Evolutionary conservation across 441 rosid species (phyloP).

Genomic region (Euphorbia corollata): DNA sequence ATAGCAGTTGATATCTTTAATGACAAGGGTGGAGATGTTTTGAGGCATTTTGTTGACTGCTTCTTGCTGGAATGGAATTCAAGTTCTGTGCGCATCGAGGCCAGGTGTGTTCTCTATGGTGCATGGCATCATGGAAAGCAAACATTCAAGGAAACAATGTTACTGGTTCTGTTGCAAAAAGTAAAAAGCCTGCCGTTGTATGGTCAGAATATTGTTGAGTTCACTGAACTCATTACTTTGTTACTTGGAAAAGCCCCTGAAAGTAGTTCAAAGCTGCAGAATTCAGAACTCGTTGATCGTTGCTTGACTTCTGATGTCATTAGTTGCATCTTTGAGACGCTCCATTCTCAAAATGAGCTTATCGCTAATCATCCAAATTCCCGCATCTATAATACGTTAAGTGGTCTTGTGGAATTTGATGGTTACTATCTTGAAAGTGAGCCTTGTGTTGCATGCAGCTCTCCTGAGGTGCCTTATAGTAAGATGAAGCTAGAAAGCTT

Average conservation of each 20-base stretch:
- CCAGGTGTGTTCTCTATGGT: conserved; percentile 87
- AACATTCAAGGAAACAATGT: conserved; percentile 72
- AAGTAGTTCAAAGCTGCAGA: conserved; percentile 66
- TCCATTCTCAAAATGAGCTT: conserved; percentile 96
- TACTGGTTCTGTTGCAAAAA: conserved; percentile 68
- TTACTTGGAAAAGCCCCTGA: conserved; percentile 84
- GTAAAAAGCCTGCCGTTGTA: conserved; percentile 74
- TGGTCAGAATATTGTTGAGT: conserved; percentile 98
- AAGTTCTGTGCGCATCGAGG: conserved; percentile 89
- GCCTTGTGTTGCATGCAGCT: conserved; percentile 99
- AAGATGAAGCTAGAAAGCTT: conserved; percentile 98
- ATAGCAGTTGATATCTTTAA: conserved; percentile 69
- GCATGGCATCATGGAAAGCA: conserved; percentile 97
- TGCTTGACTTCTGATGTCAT: conserved; percentile 82
- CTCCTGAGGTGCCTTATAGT: conserved; percentile 99
- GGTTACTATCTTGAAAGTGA: conserved; percentile 99
- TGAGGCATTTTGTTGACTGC: conserved; percentile 89
- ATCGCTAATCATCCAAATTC: conserved; percentile 99
- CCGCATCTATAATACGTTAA: conserved; percentile 87
- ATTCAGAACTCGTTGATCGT: conserved; percentile 64
- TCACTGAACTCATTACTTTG: conserved; percentile 84
- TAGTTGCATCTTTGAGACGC: conserved; percentile 83
- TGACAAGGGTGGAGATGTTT: conserved; percentile 67
- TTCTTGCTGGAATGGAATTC: conserved; percentile 98
- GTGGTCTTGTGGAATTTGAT: conserved; percentile 97